Evolutionary conservation across 805 yeast species (phyloP).

Genomic region (Blastobotrys americana): DNA sequence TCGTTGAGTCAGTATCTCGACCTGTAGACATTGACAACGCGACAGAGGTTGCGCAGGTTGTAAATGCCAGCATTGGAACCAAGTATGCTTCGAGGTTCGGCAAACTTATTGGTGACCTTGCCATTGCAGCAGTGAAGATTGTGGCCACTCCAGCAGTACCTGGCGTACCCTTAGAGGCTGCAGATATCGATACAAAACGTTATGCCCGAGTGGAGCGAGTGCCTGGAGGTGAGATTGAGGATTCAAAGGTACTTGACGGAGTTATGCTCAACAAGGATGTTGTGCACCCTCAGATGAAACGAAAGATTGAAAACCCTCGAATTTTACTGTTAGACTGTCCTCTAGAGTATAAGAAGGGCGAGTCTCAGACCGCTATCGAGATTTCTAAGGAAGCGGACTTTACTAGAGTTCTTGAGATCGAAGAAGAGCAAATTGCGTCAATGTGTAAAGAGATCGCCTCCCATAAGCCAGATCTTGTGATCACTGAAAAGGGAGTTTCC

Average conservation of each 20-base stretch:
- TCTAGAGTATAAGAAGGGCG: constrained; percentile 96
- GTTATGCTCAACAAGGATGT: constrained; percentile 92
- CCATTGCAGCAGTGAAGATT: constrained; percentile 80
- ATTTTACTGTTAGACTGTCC: constrained; percentile 91
- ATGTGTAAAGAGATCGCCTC: constrained; percentile 80
- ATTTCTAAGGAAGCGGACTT: constrained; percentile 94
- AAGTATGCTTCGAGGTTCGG: constrained; percentile 91
- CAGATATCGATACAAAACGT: constrained; percentile 88
- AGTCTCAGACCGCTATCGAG: constrained; percentile 96
- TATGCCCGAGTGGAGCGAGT: constrained; percentile 91
- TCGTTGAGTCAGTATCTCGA: constrained; percentile 72
- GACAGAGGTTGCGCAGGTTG: constrained; percentile 75
- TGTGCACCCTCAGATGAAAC: constrained; percentile 97
- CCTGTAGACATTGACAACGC: constrained; percentile 83
- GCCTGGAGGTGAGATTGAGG: constrained; percentile 96
- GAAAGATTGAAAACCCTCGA: constrained; percentile 82
- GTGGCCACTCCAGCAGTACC: constrained; percentile 48
- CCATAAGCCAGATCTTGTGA: constrained; percentile 86
- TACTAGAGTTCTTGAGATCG: constrained; percentile 90
- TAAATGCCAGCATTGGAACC: constrained; percentile 90
- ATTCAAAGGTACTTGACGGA: constrained; percentile 82
- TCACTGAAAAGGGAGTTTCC: constrained; percentile 97
- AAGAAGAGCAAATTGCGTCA: constrained; percentile 89
- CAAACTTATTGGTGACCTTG: constrained; percentile 79
- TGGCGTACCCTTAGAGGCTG: constrained; percentile 38